Percentiles rank a stretch among this genome's conserved stretches.
Evolutionary conservation across 352 stramenopile genomes (phyloP).

Genomic region (Globisporangium solare): DNA sequence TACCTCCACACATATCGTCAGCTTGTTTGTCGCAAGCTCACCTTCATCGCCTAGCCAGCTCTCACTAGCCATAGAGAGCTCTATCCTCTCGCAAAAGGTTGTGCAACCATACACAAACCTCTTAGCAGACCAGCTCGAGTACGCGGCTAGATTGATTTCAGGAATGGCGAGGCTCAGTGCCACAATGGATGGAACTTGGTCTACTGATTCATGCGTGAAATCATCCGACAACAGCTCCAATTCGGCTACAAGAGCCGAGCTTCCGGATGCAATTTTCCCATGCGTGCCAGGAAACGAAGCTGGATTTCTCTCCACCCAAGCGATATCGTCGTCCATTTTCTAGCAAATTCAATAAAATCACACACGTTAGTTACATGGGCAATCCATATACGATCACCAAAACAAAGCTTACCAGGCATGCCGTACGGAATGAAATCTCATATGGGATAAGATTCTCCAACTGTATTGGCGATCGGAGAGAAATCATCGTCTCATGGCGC

Average conservation of each 20-base stretch:
- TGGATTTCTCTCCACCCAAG: conserved; percentile 58
- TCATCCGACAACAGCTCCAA: conserved; percentile 63
- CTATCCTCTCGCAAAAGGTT: conserved; percentile 61
- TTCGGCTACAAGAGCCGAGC: conserved; percentile 51
- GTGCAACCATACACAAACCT: conserved; percentile 69
- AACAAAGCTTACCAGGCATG: conserved; percentile 50
- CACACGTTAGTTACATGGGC: conserved; percentile 6
- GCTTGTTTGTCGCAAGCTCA: conserved; percentile 34
- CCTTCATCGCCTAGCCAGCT: conserved; percentile 17
- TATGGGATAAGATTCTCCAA: conserved; percentile 79
- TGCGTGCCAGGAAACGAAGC: conserved; percentile 60
- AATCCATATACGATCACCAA: conserved; percentile 13
- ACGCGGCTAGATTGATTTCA: conserved; percentile 46
- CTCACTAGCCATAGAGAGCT: conserved; percentile 46
- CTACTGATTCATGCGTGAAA: conserved; percentile 22
- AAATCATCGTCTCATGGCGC: conserved; percentile 69
- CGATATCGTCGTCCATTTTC: conserved; percentile 64
- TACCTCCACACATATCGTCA: conserved; percentile 60
- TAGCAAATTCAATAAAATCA: conserved; percentile 14
- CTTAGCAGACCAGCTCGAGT: conserved; percentile 47
- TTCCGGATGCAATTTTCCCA: conserved; percentile 52
- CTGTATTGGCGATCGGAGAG: conserved; percentile 57
- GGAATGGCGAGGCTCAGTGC: conserved; percentile 71
- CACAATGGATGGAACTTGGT: conserved; percentile 54
- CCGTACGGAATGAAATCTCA: conserved; percentile 62